A percentile compares a stretch with the other conserved stretches of the same genome.
These are phyloP conservation scores for Kodamaea arcana DNA, from an alignment of 1,139 yeast genomes.

Conservation along the genomic window DNA sequence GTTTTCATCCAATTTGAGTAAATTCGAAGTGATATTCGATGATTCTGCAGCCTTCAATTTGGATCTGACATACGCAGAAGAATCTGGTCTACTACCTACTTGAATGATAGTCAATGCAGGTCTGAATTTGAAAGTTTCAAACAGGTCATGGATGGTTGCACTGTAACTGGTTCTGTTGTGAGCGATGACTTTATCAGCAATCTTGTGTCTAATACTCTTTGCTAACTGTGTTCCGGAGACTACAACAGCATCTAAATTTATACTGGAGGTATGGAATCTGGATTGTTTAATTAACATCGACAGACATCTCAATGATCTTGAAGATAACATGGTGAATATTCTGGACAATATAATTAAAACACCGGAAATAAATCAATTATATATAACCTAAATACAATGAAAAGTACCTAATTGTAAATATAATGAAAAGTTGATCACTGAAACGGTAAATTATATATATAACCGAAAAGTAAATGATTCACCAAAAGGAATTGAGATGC, in stretches of 20 bases:
- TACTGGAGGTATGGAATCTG: conserved; percentile 8
- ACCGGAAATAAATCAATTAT: not conserved
- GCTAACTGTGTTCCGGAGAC: conserved; percentile 46
- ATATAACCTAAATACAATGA: too few species aligned
- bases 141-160: conserved; percentile 18
- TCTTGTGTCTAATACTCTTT: conserved; percentile 30
- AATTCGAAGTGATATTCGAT: conserved; percentile 57
- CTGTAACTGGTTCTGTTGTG: conserved; percentile 24
- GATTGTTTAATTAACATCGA: not conserved
- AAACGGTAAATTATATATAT: too few species aligned
- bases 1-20: conserved; percentile 54
- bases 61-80: conserved; percentile 72
- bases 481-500: not conserved
- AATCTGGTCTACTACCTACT: conserved; percentile 74
- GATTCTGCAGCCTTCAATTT: conserved; percentile 70
- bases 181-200: conserved; percentile 40
- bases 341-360: not conserved
- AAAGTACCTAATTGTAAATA: too few species aligned
- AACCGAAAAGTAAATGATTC: too few species aligned
- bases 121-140: conserved; percentile 40
- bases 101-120: conserved; percentile 70
- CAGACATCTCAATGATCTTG: not conserved
- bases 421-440: too few species aligned
- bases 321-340: not conserved
- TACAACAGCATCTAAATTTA: conserved; percentile 31